Evolutionary conservation across 805 yeast genomes (phyloP).

Genomic region (Yarrowia divulgata): DNA sequence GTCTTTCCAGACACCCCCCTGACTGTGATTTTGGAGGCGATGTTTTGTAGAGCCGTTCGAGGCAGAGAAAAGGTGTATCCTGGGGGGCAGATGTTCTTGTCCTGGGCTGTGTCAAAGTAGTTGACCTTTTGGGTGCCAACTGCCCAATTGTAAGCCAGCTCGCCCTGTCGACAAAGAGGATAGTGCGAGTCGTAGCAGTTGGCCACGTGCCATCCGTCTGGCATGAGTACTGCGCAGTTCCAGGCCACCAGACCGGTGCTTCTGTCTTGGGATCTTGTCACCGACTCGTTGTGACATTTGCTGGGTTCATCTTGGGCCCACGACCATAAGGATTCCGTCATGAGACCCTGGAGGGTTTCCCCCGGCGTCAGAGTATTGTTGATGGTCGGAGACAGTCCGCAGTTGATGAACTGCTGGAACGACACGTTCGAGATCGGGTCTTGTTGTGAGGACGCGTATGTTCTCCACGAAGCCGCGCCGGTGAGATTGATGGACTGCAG

Average conservation of each 20-base stretch:
- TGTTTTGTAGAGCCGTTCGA: constrained; percentile 57
- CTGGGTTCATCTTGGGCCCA: constrained; percentile 71
- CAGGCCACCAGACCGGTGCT: constrained; percentile 49
- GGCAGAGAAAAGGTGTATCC: constrained; percentile 57
- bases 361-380: constrained; percentile 49
- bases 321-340: constrained; percentile 61
- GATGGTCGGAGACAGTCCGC: constrained; percentile 75
- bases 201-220: constrained; percentile 66
- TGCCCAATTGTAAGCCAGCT: constrained; percentile 52
- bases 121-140: constrained; percentile 51
- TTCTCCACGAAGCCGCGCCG: constrained; percentile 51
- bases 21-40: constrained; percentile 43
- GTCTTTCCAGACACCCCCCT: constrained; percentile 1
- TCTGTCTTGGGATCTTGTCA: constrained; percentile 37
- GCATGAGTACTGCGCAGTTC: constrained; percentile 56
- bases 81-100: constrained; percentile 50
- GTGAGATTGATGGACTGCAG: constrained; percentile 41
- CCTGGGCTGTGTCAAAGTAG: constrained; percentile 47
- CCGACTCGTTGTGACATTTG: constrained; percentile 42
- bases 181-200: constrained; percentile 66
- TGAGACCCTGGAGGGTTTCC: constrained; percentile 43
- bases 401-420: constrained; percentile 53
- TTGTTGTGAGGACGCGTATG: constrained; percentile 52
- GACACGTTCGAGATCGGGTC: constrained; percentile 53
- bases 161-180: constrained; percentile 62